Evolutionary conservation across 2,329 filamentous ascomycete species (phyloP), one percentile per base, ranked within the genome.

Genomic region (Calonectria fujianensis): DNA sequence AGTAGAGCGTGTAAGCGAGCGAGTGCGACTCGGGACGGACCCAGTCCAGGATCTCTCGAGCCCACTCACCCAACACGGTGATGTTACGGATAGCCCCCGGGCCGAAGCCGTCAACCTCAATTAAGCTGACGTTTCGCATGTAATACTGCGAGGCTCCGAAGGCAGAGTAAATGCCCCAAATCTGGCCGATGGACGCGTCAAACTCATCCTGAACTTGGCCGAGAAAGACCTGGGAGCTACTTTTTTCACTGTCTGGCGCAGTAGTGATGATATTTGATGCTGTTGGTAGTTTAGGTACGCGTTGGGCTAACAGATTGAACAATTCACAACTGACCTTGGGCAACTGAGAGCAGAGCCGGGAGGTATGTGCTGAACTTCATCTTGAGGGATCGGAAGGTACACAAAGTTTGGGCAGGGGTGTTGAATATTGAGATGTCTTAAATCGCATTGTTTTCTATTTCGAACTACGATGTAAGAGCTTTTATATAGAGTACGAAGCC

Each of bases 121-220:
- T 61, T 11, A 61, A 13, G 4, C 32, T 61, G 6, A 61, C 54
- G 27, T 61, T 61, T 14, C 37, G 35, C n/a, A 61, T 39, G 54
- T 61, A 39, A 18, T 27, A 39, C 14, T 61, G 54, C 10, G 54
- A 35, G 24, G 54, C 54, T n/a, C 54, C 54, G 18, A 61, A 61
- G n/a, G 54, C 54, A 2, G 54, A 61, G 32, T 61, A 61, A 8
- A 61, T 61, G 11, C 54, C 54, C 54, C 54, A 61, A 14, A 61
- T 61, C 54, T 24, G 39, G 11, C 54, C 54, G 4, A 61, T 24
- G 6, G 54, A 39, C 11, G 54, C 32, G 3, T 61, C 54, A 14
- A 61, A 61, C 11, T 61, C 54, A n/a, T 61, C 54, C n/a, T 61
- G 20, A 27, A 61, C 54, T 27, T 37, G 54, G 6, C 16, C 54